phyloP scores from a whole-genome alignment of 164 flowering plant species.

The Sextonia rubra region DNA sequence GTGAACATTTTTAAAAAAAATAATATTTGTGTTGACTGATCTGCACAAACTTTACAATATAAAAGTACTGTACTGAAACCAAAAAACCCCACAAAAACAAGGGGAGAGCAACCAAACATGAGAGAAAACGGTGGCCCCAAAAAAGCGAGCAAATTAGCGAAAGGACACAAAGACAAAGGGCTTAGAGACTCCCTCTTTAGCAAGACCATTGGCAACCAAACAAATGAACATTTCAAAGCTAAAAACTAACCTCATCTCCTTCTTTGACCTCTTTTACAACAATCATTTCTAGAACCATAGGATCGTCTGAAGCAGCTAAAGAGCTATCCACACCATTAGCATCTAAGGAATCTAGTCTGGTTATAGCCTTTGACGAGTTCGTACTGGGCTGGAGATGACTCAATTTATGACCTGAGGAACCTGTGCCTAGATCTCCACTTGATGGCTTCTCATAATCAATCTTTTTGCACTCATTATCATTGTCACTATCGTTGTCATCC shows the following conservation, averaged over 20 bases:
- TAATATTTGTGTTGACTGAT: no score
- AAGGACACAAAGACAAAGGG: no score
- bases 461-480: slow-evolving; percentile 13
- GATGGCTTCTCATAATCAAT: slow-evolving; percentile 16
- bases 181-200: no score
- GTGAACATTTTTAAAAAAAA: no score
- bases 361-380: slow-evolving; percentile 5
- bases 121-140: no score
- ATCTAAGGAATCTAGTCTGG: slow-evolving; percentile 8
- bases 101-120: no score
- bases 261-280: slow-evolving; percentile 66
- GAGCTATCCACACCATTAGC: slow-evolving; percentile 23
- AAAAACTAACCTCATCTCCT: slow-evolving; percentile 70
- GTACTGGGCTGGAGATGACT: slow-evolving; percentile 1
- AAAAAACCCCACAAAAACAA: no score
- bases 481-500: slow-evolving; percentile 17
- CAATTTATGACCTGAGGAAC: background rate
- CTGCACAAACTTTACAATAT: no score
- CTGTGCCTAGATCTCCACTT: slow-evolving; percentile 12
- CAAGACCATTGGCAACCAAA: no score
- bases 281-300: slow-evolving; percentile 56
- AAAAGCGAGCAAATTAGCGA: no score
- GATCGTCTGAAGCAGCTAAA: slow-evolving; percentile 28
- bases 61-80: no score
- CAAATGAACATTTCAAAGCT: background rate